These are phyloP conservation scores for Alternaria burnsii DNA, from an alignment of 2,329 filamentous ascomycete genomes.

Conservation along the genomic window DNA sequence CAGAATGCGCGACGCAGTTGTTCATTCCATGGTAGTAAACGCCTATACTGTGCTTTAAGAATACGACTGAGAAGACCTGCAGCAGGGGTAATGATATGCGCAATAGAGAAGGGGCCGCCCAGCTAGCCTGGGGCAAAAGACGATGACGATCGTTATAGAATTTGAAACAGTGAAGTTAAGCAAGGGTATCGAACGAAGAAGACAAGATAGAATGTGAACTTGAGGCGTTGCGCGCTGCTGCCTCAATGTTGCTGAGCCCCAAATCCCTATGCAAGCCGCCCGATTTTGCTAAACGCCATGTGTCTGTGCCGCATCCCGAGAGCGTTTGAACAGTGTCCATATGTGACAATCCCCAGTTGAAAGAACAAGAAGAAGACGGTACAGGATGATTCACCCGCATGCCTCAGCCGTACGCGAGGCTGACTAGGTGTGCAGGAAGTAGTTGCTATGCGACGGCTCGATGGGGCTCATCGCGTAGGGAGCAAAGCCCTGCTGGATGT, in stretches of 20 bases:
- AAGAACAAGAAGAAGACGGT: not conserved
- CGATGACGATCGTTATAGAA: not conserved
- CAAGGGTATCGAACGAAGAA: constrained; percentile 20
- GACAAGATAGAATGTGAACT: constrained; percentile 2
- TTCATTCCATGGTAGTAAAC: constrained; percentile 4
- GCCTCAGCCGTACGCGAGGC: not conserved
- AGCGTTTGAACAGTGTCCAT: not conserved
- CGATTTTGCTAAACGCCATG: constrained; percentile 9
- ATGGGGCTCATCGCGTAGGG: constrained; percentile 50
- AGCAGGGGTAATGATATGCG: constrained; percentile 2
- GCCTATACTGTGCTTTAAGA: not conserved
- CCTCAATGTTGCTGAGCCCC: constrained; percentile 6
- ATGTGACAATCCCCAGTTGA: constrained; percentile 5
- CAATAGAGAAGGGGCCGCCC: constrained; percentile 1
- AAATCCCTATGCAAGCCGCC: constrained; percentile 11
- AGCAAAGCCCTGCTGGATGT: constrained; percentile 42
- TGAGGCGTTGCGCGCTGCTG: constrained; percentile 2
- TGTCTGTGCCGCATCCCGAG: constrained; percentile 10
- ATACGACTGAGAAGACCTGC: not conserved
- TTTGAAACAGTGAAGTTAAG: constrained; percentile 12
- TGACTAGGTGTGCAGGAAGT: constrained; percentile 40
- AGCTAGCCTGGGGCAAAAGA: not conserved
- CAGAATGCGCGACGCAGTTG: not conserved
- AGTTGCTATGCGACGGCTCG: constrained; percentile 36
- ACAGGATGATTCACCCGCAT: not conserved